phyloP scores from a whole-genome alignment of 768 basidiomycete genomes.

The Rossbeevera mucosa region DNA sequence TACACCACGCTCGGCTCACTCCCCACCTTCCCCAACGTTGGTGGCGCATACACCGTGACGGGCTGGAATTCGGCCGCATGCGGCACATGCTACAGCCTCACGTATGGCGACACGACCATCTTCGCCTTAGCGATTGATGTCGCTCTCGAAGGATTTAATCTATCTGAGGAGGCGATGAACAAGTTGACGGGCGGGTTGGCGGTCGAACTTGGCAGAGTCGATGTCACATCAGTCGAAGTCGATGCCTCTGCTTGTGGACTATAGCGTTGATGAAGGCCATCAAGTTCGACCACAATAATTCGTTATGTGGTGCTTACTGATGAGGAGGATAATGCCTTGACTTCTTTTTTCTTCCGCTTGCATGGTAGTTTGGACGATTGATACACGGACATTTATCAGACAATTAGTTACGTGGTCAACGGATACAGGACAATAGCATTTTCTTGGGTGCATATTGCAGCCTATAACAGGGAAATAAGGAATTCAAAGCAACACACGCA shows the following conservation, averaged over 20 bases:
- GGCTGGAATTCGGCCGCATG: constrained; percentile 23
- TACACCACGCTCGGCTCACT: constrained; percentile 33
- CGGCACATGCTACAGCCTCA: constrained; percentile 28
- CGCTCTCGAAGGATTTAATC: constrained; percentile 37
- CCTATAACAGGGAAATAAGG: not conserved
- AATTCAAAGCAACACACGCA: not conserved
- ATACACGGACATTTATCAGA: not conserved
- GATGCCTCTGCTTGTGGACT: constrained; percentile 45
- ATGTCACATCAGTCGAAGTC: constrained; percentile 42
- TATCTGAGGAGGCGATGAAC: constrained; percentile 54
- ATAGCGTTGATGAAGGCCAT: not conserved
- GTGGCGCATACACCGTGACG: constrained; percentile 30
- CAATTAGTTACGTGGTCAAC: not conserved
- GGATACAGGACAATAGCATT: not conserved
- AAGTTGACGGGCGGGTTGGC: constrained; percentile 46
- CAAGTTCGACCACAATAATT: not conserved
- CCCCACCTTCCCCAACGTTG: constrained; percentile 30
- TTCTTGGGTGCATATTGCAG: not conserved
- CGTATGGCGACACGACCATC: constrained; percentile 21
- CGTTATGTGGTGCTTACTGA: not conserved
- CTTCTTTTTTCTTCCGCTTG: not conserved
- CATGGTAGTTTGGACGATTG: not conserved
- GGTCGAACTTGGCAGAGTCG: constrained; percentile 43
- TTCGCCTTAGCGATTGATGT: constrained; percentile 28
- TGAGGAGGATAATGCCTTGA: not conserved